Percentiles rank a stretch among this genome's conserved stretches.
Evolutionary conservation across 208 protist genomes (phyloP).

Genomic region (Zelonia costaricensis): DNA sequence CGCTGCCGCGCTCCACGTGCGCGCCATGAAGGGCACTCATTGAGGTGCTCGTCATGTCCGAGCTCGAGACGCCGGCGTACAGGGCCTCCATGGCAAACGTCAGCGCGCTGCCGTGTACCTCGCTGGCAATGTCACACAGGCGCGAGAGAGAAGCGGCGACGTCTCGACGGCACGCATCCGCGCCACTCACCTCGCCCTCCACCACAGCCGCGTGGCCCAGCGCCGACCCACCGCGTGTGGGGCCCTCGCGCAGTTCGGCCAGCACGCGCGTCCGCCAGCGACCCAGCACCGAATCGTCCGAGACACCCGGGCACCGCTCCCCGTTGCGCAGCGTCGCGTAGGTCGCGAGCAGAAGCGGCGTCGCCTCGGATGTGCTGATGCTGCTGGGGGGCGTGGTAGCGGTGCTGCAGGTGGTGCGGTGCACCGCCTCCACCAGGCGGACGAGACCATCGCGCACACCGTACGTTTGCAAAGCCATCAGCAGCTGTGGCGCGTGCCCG

Average conservation of each 20-base stretch:
- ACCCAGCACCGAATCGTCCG: no score
- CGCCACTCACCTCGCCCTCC: not conserved
- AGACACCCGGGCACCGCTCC: slow-evolving; percentile 1
- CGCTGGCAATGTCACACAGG: not conserved
- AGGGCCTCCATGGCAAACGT: not conserved
- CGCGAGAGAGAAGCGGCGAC: not conserved
- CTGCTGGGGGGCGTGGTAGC: no score
- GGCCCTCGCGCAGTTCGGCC: not conserved
- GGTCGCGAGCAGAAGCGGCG: slow-evolving; percentile 7
- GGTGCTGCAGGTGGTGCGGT: slow-evolving; percentile 2
- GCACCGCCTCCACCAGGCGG: slow-evolving; percentile 9
- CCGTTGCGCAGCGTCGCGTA: slow-evolving; percentile 20
- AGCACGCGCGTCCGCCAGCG: slow-evolving; percentile 11
- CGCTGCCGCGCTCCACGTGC: slow-evolving; percentile 16
- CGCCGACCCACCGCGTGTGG: not conserved
- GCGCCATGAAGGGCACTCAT: slow-evolving; percentile 1
- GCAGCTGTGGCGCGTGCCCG: not conserved
- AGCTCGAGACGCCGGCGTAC: no score
- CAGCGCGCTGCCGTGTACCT: not conserved
- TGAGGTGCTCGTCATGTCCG: no score
- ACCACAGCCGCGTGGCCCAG: not conserved
- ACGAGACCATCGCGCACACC: slow-evolving; percentile 1
- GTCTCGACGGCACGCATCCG: no score
- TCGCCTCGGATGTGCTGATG: no score
- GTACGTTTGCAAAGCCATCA: slow-evolving; percentile 1